Evolutionary conservation across 129 eudicot species (phyloP).

Genomic region (Tagetes erecta): DNA sequence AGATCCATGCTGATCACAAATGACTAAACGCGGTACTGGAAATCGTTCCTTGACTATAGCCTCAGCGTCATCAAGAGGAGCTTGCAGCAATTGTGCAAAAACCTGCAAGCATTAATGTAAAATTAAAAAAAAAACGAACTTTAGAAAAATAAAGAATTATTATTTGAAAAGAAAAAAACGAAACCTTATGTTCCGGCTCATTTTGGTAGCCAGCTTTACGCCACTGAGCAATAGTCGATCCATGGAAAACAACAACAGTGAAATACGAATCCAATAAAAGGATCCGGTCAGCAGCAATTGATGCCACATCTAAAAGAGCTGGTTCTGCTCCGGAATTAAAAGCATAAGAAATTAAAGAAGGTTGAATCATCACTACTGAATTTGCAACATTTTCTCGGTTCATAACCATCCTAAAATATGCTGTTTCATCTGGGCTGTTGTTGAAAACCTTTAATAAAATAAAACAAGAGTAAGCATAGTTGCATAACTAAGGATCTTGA

Average conservation of each 20-base stretch:
- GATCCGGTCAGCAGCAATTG: constrained; percentile 86
- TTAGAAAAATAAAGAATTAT: neutral
- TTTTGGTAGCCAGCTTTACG: constrained; percentile 93
- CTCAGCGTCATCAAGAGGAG: constrained; percentile 87
- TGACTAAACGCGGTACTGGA: constrained; percentile 94
- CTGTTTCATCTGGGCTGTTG: constrained; percentile 99
- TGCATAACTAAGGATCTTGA: neutral
- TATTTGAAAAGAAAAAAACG: neutral
- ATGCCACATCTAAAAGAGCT: constrained; percentile 88
- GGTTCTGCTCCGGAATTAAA: constrained; percentile 91
- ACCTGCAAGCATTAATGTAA: constrained; percentile 44
- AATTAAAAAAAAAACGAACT: neutral
- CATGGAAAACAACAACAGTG: constrained; percentile 89
- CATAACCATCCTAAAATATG: constrained; percentile 92
- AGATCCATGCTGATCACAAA: constrained; percentile 98
- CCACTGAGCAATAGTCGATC: constrained; percentile 95
- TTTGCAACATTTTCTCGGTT: constrained; percentile 94
- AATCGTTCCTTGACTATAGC: constrained; percentile 78
- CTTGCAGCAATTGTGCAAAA: constrained; percentile 82
- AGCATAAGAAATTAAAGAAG: constrained; percentile 89
- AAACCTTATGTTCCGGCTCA: constrained; percentile 86
- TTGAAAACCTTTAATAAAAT: constrained; percentile 64
- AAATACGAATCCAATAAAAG: constrained; percentile 89
- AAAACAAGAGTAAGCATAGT: neutral
- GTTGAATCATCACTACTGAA: constrained; percentile 98